phyloP scores from a whole-genome alignment of 2,329 filamentous ascomycete genomes.

The Atkinsonella texensis region DNA sequence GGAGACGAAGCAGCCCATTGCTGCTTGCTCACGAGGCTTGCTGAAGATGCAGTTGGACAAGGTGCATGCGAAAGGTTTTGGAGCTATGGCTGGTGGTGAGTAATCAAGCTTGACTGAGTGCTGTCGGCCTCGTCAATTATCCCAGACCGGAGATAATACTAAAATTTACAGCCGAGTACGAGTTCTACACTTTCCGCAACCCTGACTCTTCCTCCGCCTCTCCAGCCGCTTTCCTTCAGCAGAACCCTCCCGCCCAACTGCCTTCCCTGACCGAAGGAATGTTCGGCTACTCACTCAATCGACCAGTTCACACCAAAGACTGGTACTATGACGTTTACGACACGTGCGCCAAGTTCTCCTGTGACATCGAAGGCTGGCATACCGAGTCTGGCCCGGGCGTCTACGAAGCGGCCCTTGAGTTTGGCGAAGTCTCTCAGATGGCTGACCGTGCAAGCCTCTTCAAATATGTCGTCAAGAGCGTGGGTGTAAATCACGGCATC shows the following conservation, averaged over 20 bases:
- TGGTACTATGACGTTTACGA: constrained; percentile 87
- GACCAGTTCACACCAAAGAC: constrained; percentile 79
- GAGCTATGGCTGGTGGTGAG: constrained; percentile 81
- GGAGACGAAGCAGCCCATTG: constrained; percentile 58
- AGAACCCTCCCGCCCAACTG: constrained; percentile 61
- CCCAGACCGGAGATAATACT: too few species aligned
- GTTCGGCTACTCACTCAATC: constrained; percentile 87
- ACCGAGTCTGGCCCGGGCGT: constrained; percentile 90
- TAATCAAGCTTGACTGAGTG: constrained; percentile 4
- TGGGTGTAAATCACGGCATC: constrained; percentile 78
- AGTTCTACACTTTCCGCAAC: constrained; percentile 82
- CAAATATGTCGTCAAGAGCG: constrained; percentile 88
- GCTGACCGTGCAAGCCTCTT: constrained; percentile 86
- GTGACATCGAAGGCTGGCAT: constrained; percentile 87
- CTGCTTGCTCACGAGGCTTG: constrained; percentile 68
- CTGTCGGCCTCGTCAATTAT: too few species aligned
- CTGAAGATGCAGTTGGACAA: constrained; percentile 57
- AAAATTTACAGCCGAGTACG: constrained; percentile 61
- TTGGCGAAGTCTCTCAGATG: constrained; percentile 77
- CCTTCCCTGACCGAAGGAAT: constrained; percentile 81
- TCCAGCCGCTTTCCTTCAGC: constrained; percentile 60
- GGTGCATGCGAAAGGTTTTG: constrained; percentile 55
- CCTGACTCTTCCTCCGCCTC: constrained; percentile 46
- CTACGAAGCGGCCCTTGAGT: constrained; percentile 89
- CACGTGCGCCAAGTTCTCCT: constrained; percentile 63